Base-by-base conservation (phyloP, 208 protist species). In the Trypanosoma melophagium region DNA sequence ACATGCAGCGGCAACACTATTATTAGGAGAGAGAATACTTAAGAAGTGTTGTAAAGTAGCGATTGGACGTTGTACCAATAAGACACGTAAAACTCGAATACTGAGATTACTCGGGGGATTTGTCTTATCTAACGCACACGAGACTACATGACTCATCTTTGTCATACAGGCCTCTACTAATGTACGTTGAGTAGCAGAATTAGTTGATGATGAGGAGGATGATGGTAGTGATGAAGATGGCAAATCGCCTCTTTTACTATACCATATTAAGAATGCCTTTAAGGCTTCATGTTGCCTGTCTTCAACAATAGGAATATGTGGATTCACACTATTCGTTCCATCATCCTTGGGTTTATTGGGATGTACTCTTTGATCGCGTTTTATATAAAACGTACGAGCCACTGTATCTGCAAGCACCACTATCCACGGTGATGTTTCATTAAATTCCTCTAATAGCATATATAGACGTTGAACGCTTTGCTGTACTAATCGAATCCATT, bases 1-100 rank as follows among this genome's bases (percentile, higher is more conserved):
- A 66, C 76, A 67, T 13, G 54, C 17, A 2, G 35, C 45, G 14
- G 42, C 25, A n/a, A 84, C 60, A 25, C 55, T 66, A 22, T 55
- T 47, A 38, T 28, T 42, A 7, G 71, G 58, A 25, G 69, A 64
- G 24, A 84, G 52, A 52, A 68, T 59, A n/a, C 13, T 44, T 41
- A 80, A 54, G 12, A 84, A 49, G 31, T 69, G 64, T n/a, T 70
- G 74, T n/a, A 84, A 51, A 8, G 82, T 77, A 22, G 60, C 38
- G 25, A 87, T 54, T 13, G 74, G 72, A 59, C 74, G 71, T 21
- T 84, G 78, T 31, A 67, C 28, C 49, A 69, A 40, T 66, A 82
- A 45, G 35, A 74, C 21, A 42, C 69, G 40, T 24, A 74, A 54
- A 16, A 66, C 61, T 10, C 61, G 51, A 9, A 42, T 68, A 35